Percentiles rank a stretch among this genome's conserved stretches.
These are phyloP conservation scores for Groenewaldozyma tartarivorans DNA, from an alignment of 805 yeast genomes.

Conservation along the genomic window DNA sequence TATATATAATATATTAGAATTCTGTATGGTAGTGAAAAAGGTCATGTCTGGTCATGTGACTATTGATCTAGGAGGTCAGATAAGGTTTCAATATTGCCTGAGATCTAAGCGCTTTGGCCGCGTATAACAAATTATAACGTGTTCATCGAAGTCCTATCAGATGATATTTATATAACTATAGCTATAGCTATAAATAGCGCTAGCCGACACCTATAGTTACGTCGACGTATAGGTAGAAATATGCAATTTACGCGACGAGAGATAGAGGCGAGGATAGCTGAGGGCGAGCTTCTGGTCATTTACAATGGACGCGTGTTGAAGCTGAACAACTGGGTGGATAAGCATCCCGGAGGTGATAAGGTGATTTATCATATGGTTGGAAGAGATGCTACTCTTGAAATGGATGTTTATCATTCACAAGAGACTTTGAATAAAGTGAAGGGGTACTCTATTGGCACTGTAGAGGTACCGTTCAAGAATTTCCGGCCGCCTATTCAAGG, in stretches of 20 bases:
- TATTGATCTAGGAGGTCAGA: no score
- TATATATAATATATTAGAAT: no score
- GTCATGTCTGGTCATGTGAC: no score
- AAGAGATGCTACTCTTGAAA: slow-evolving; percentile 83
- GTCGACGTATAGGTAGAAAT: neutral
- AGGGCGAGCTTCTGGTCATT: slow-evolving; percentile 63
- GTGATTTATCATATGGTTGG: slow-evolving; percentile 82
- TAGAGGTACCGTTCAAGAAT: slow-evolving; percentile 60
- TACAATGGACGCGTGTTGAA: slow-evolving; percentile 51
- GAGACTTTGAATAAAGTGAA: slow-evolving; percentile 44
- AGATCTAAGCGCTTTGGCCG: no score
- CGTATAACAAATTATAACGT: no score
- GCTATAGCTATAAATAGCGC: no score
- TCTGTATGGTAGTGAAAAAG: no score
- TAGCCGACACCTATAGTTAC: neutral
- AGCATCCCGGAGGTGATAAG: slow-evolving; percentile 85
- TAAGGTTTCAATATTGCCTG: no score
- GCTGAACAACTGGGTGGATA: slow-evolving; percentile 58
- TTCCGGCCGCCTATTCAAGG: slow-evolving; percentile 87
- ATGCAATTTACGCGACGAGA: slow-evolving; percentile 34
- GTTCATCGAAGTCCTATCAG: no score
- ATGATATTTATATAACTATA: no score
- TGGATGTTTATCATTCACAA: slow-evolving; percentile 69
- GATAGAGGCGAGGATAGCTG: slow-evolving; percentile 50
- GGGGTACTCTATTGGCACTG: slow-evolving; percentile 56